Conservation (phyloP, 768 basidiomycete genomes). For the Amylocystis lapponica region DNA sequence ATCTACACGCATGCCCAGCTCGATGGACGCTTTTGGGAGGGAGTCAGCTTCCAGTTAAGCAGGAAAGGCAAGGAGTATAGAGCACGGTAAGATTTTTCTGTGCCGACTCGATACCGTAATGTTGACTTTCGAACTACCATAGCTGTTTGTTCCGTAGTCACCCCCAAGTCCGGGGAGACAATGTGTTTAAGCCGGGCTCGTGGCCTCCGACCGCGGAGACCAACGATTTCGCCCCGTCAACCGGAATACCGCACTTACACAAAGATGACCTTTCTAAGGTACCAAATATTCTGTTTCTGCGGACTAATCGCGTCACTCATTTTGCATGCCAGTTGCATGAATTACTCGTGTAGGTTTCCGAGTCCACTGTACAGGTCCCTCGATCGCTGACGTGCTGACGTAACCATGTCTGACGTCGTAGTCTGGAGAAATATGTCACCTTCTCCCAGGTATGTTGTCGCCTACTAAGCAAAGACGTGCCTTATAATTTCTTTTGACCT, state of each 20-base stretch:
- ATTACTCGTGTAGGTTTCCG: constrained; percentile 41
- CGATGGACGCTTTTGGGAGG: constrained; percentile 40
- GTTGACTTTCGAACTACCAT: background rate
- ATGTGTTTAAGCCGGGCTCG: constrained; percentile 44
- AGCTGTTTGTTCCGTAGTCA: constrained; percentile 43
- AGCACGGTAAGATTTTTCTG: constrained; percentile 32
- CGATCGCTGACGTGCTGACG: background rate
- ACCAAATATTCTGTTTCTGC: background rate
- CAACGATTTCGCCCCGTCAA: background rate
- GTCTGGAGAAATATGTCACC: constrained; percentile 25
- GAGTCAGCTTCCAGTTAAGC: constrained; percentile 35
- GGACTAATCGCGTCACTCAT: background rate
- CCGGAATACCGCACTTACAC: constrained; percentile 28
- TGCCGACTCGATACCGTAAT: background rate
- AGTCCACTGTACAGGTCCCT: background rate
- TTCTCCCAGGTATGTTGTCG: constrained; percentile 20
- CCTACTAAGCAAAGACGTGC: background rate
- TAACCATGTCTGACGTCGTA: constrained; percentile 2
- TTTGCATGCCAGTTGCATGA: constrained; percentile 42
- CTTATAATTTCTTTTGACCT: background rate
- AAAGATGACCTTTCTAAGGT: constrained; percentile 47
- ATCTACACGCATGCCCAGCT: constrained; percentile 45
- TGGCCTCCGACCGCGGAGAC: constrained; percentile 35
- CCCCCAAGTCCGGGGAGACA: constrained; percentile 29
- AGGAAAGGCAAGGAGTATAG: constrained; percentile 48